Evolutionary conservation across 2,329 filamentous ascomycete species (phyloP), one percentile per base, ranked within the genome.

Genomic region (Spiromastix sp.): DNA sequence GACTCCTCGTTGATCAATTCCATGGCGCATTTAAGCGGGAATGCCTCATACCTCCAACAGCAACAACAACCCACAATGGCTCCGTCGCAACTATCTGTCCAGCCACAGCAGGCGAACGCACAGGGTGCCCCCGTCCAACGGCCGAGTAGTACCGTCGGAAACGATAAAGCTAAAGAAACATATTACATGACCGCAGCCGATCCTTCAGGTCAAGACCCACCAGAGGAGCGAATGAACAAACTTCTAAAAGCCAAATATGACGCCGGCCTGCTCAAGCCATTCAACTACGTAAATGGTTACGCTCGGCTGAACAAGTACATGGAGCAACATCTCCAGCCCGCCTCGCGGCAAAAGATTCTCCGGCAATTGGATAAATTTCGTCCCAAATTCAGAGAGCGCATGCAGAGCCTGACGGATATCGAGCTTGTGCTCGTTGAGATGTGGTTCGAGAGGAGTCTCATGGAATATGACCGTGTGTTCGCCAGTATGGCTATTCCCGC

Each of bases 211-310:
- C 76, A 85, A 47, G 77, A 81, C 48, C 82, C 81, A 15, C 86
- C 91, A 9, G 87, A 95, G 59, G 85, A 94, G 57, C 81, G 91
- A 41, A 94, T 98, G 84, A 82, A 89, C 52, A 85, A 91, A 48
- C 75, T 98, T 5, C 74, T 98, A 38, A 84, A 82, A 56, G 91
- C 91, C 43, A 98, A 98, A 60, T 93, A 94, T 60, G 87, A 96
- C 47, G 91, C 91, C 1, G 91, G 91, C 2, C 71, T 98, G 51
- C 68, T 98, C 39, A 91, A 87, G 54, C 91, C 91, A 2, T 98
- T 98, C 71, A 96, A 96, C 64, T 98, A 98, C 59, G 85, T 96
- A 48, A 93, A 93, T 52, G 91, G 91, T 9, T 98, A 98, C 58
- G 81, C 85, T 8, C 76, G 86, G 20, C 67, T 98, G 31, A 85